Evolutionary conservation across 1,284 basidiomycete genomes (phyloP), one percentile per base, ranked within the genome.

Genomic region (Sparassis latifolia): DNA sequence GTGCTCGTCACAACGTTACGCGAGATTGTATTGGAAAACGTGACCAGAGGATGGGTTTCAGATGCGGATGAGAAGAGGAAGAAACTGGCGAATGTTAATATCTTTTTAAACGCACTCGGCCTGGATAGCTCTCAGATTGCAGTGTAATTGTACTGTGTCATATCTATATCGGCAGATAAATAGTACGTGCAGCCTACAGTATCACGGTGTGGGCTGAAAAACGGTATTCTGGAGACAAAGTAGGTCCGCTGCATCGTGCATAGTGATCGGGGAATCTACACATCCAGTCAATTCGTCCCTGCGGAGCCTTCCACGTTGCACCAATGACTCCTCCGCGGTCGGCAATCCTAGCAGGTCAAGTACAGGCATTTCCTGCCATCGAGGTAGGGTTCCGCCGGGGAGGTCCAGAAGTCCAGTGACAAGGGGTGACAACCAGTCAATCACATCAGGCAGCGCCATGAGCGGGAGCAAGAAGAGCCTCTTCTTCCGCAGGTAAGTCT

Each of bases 1-100:
- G 73, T 84, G 47, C 78, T 99, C 40, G 94, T 99, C 27, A 82
- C 84, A 39, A 80, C 86, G 43, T 73, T 98, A 43, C 84, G 94
- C 52, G 96, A 97, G 60, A 96, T 97, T 69, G 89, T 97, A 20
- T 76, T 96, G 39, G 90, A 93, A 59, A 92, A 90, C 58, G 87
- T 96, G 30, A 68, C 84, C 52, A 85, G 87, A 61, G 87, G 86
- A 27, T 86, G 80, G 79, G 66, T 80, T 33, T 66, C 72, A 31
- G 79, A 84, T 39, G 55, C 47, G 58, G 87, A 89, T 61, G 83
- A 84, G 48, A 81, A 84, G 57, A 75, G 76, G 51, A 76, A 79
- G 55, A 87, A 86, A 67, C 69, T 88, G 52, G 77, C 79, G 44
- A 93, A 94, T 68, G 88, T 93, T 56, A 91, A 94, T 69, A 72